Percentiles rank a stretch among this genome's conserved stretches.
Evolutionary conservation across 192 early-diverging fungal genomes (phyloP).

Genomic region (Backusella parvicylindrica): DNA sequence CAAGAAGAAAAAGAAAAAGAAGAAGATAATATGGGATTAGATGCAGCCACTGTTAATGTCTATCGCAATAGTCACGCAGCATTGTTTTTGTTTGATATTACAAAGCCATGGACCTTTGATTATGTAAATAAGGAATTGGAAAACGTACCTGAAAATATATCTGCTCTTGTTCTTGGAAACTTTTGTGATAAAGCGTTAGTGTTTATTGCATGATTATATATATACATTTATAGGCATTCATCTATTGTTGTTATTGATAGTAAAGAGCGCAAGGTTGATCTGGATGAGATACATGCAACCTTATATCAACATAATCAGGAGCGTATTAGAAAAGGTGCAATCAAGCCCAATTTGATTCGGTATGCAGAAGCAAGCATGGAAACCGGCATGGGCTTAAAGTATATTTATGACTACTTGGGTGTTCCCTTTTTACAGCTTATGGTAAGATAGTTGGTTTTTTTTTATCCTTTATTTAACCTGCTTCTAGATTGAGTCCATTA

Average conservation of each 20-base stretch:
- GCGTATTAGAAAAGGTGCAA: conserved; percentile 32
- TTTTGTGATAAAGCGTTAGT: conserved; percentile 34
- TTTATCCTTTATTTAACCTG: background rate
- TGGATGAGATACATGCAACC: conserved; percentile 29
- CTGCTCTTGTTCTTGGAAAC: conserved; percentile 45
- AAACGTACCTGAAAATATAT: conserved; percentile 40
- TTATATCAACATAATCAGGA: conserved; percentile 35
- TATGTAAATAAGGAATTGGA: conserved; percentile 43
- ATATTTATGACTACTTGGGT: conserved; percentile 52
- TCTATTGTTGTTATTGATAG: conserved; percentile 1
- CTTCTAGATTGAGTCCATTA: conserved; percentile 46
- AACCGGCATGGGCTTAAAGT: conserved; percentile 48
- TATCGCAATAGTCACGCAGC: conserved; percentile 56
- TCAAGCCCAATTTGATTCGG: conserved; percentile 48
- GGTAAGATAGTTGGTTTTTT: conserved; percentile 27
- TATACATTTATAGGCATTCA: background rate
- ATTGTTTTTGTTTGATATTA: conserved; percentile 54
- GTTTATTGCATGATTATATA: background rate
- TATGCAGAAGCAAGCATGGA: conserved; percentile 52
- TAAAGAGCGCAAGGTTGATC: conserved; percentile 20
- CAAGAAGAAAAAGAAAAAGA: background rate
- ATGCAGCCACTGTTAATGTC: conserved; percentile 58
- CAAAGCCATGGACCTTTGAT: conserved; percentile 62
- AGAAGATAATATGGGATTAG: conserved; percentile 30
- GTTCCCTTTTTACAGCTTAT: conserved; percentile 55